Base-by-base conservation (phyloP, 306 rosid species). In the Vigna reflexopilosa region DNA sequence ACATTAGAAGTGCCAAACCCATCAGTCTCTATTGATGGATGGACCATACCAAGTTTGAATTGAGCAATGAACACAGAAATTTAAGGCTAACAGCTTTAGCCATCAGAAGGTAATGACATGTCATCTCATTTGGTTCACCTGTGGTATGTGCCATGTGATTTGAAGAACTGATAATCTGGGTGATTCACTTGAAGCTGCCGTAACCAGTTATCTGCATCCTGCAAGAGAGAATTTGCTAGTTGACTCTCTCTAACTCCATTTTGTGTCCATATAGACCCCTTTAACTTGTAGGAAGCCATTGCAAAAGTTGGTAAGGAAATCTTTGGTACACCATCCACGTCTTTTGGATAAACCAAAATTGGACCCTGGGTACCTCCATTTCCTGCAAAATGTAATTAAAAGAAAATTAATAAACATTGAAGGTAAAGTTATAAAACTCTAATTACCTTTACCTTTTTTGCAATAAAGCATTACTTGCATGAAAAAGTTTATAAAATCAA, bases 121-220 rank as follows among this genome's bases (percentile, higher is more conserved):
- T 26, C 77, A 36, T 56, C 73, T 32, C 64, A n/a, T 42, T 67
- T 14, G 62, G 71, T 85, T 88, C 92, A 87, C 83, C 88, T 84
- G 82, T 55, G 82, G 87, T 78, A 83, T 40, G 69, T 70, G 56
- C 89, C 88, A 26, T 86, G 94, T 1, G 91, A 88, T 30, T 83
- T 67, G 28, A 93, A 93, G 88, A 91, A 93, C 87, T 82, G 88
- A 89, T 82, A 91, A 84, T 94, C 96, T 0, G 98, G 96, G 75
- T 94, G 98, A 67, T 83, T 80, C 83, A 91, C 98, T 75, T 83
- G 91, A 83, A 9, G 92, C 70, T n/a, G 34, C 77, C 87, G 85
- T 34, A 94, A 87, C 98, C 98, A 90, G 20, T 88, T 87, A 26
- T 83, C 93, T 4, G 98, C 94, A 26, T 85, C 90, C 78, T 89